phyloP scores from a whole-genome alignment of 495 filamentous ascomycete species.

The Penicillium cataractarum region DNA sequence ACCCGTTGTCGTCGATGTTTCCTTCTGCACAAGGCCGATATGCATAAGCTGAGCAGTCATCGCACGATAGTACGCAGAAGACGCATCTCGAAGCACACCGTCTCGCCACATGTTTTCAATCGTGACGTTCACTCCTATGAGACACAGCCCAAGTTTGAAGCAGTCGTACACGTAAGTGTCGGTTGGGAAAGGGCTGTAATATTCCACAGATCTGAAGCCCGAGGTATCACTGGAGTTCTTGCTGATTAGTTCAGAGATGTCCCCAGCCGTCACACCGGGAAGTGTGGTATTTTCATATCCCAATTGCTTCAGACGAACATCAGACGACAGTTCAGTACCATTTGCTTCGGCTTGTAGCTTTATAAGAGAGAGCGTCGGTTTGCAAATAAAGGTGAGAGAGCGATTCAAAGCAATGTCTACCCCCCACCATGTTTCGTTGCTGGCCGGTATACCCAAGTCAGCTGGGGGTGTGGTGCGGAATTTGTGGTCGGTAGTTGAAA shows the following conservation, averaged over 20 bases:
- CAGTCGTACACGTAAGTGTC: background rate
- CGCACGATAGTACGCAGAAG: constrained; percentile 13
- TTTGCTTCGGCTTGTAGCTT: constrained; percentile 15
- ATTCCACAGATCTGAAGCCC: background rate
- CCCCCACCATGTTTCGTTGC: too few relatives aligned
- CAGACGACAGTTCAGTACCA: background rate
- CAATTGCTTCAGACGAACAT: background rate
- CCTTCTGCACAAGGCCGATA: constrained; percentile 1
- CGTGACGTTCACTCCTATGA: background rate
- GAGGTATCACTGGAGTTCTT: background rate
- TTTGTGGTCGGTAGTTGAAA: too few relatives aligned
- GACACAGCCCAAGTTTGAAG: constrained; percentile 4
- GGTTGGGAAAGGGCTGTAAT: background rate
- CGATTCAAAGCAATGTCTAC: background rate
- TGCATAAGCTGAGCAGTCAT: constrained; percentile 17
- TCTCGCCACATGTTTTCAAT: constrained; percentile 1
- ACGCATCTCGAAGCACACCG: background rate
- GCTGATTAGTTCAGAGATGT: background rate
- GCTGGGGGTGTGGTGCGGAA: too few relatives aligned
- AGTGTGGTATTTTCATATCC: background rate
- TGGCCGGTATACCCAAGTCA: too few relatives aligned
- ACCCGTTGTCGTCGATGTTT: background rate
- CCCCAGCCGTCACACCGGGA: background rate
- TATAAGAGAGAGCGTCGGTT: constrained; percentile 9
- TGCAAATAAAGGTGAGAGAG: constrained; percentile 9